These are phyloP conservation scores for Thozetella sp. DNA, from an alignment of 495 filamentous ascomycete genomes.

Conservation along the genomic window DNA sequence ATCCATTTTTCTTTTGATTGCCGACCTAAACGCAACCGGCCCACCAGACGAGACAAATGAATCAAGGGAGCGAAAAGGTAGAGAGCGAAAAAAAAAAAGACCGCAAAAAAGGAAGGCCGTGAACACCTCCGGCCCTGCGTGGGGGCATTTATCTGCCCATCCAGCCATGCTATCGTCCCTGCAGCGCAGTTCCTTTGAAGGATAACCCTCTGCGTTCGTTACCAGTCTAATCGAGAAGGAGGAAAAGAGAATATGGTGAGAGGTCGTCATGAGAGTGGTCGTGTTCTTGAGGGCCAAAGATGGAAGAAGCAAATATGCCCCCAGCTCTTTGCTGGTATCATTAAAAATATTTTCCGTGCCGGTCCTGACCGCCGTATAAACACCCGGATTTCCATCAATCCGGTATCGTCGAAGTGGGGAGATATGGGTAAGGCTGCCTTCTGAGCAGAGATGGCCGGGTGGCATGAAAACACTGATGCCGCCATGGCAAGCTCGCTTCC, in stretches of 20 bases:
- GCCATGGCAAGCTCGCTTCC: no score
- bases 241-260: neutral
- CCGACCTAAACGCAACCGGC: slow-evolving; percentile 3
- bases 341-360: slow-evolving; percentile 21
- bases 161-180: slow-evolving; percentile 10
- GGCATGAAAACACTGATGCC: no score
- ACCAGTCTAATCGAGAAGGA: slow-evolving; percentile 10
- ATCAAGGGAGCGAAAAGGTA: slow-evolving; percentile 5
- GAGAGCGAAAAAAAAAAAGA: slow-evolving; percentile 18
- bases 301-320: slow-evolving; percentile 14
- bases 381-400: slow-evolving; percentile 4
- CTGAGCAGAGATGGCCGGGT: no score
- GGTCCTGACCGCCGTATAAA: slow-evolving; percentile 24
- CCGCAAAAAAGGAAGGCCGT: slow-evolving; percentile 12
- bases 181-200: slow-evolving; percentile 2
- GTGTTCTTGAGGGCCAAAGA: neutral
- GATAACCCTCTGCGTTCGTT: slow-evolving; percentile 1
- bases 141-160: neutral
- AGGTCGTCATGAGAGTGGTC: neutral
- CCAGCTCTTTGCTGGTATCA: slow-evolving; percentile 12
- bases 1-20: slow-evolving; percentile 10
- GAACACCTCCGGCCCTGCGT: neutral
- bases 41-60: slow-evolving; percentile 7
- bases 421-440: no score
- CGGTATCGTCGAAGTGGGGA: neutral